Evolutionary conservation across 768 basidiomycete species (phyloP), one percentile per base, ranked within the genome.

Genomic region (Lepiota subincarnata): DNA sequence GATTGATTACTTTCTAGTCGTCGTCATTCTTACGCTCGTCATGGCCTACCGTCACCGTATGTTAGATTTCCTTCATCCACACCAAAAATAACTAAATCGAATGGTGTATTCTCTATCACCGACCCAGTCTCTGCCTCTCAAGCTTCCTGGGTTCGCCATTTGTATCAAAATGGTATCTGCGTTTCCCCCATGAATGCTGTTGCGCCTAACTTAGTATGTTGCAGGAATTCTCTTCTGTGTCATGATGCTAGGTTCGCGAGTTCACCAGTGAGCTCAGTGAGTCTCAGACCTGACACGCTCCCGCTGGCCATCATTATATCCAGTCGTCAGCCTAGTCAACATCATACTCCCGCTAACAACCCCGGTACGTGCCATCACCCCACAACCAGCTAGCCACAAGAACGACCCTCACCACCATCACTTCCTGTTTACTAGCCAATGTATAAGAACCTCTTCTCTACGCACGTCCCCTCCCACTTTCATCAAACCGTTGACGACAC

Each of bases 271-370:
- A 13, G 14, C 7, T 5, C 36, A 19, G 7, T 12, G 14, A 8
- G 6, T 24, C 18, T 26, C 28, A n/a, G 16, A 7, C 1, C 10
- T 11, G 7, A 31, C 31, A 11, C 31, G 2, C 31, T 31, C 10
- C 31, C 12, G n/a, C 13, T 19, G 12, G n/a, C 28, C 11, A 5
- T 26, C 28, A n/a, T 8, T 18, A 12, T 39, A 12, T 39, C 14
- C n/a, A 50, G 38, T 24, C 11, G 31, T 50, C 39, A 50, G 37
- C 26, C 26, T 50, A 8, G 18, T 50, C 11, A 50, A 50, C 18
- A 20, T 50, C 20, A 16, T 28, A n/a, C 26, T 50, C 14, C 49
- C 49, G 13, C 20, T 39, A 20, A 14, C 16, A 24, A 26, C 31
- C 18, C 14, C 45, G 11, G 34, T 37, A 6, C 6, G 26, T 35